Evolutionary conservation across 345 rosid species (phyloP).

Genomic region (Eucalyptus sp.): DNA sequence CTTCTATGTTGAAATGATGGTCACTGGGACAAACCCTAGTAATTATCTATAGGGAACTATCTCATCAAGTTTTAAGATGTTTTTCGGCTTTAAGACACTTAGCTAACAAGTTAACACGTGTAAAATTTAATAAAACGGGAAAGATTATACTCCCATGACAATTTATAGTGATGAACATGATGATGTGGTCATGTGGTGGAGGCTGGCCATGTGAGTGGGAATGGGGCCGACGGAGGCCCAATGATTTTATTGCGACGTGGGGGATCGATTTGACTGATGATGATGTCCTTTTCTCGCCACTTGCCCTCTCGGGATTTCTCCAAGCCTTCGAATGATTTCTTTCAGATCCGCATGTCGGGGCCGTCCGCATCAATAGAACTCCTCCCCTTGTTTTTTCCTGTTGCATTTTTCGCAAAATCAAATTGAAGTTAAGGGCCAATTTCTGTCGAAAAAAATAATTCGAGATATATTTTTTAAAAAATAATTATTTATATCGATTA

Average conservation of each 20-base stretch:
- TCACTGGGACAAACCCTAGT: fast-evolving
- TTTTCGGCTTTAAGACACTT: fast-evolving
- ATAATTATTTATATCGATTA: too few relatives aligned
- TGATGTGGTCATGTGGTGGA: neutral
- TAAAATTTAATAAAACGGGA: neutral
- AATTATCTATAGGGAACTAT: fast-evolving
- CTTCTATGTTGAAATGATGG: fast-evolving
- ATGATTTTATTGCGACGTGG: neutral
- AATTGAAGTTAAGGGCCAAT: too few relatives aligned
- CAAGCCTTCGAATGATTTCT: neutral
- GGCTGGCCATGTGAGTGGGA: neutral
- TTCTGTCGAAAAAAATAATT: too few relatives aligned
- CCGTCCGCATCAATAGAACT: neutral
- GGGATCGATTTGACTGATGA: neutral
- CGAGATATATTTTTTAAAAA: too few relatives aligned
- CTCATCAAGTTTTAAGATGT: neutral
- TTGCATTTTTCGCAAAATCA: too few relatives aligned
- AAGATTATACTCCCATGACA: neutral
- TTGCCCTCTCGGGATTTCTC: neutral
- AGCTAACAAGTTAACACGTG: neutral
- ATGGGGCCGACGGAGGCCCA: neutral
- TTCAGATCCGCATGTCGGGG: neutral
- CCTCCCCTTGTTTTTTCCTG: neutral
- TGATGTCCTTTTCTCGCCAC: neutral
- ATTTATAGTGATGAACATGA: fast-evolving